Evolutionary conservation across 257 asterid species (phyloP).

Genomic region (Salvia splendens): DNA sequence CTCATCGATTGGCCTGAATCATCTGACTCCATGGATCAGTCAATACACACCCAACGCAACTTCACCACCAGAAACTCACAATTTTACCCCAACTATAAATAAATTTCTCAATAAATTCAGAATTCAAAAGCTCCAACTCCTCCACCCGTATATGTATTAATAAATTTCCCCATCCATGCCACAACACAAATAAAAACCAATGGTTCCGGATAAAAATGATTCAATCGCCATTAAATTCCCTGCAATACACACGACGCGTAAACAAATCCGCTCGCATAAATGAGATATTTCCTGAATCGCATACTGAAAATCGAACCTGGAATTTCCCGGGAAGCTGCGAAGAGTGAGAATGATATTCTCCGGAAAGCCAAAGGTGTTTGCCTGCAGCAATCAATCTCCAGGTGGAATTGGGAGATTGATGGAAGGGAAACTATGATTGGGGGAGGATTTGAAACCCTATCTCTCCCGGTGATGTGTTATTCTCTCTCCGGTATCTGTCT

Average conservation of each 20-base stretch:
- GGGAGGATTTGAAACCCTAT: slow-evolving; percentile 61
- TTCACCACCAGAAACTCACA: slow-evolving; percentile 29
- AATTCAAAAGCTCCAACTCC: slow-evolving; percentile 47
- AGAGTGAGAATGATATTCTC: slow-evolving; percentile 28
- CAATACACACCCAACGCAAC: slow-evolving; percentile 44
- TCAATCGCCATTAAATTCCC: slow-evolving; percentile 30
- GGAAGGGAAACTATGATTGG: slow-evolving; percentile 33
- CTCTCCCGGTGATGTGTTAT: slow-evolving; percentile 8
- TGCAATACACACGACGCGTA: slow-evolving; percentile 19
- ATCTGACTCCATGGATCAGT: slow-evolving; percentile 58
- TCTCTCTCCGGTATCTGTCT: slow-evolving; percentile 11
- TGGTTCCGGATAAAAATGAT: slow-evolving; percentile 34
- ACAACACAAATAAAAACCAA: slow-evolving; percentile 34
- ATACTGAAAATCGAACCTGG: slow-evolving; percentile 28
- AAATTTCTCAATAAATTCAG: slow-evolving; percentile 17
- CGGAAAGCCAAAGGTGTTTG: slow-evolving; percentile 25
- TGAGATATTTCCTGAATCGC: slow-evolving; percentile 7
- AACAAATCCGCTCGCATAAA: background rate
- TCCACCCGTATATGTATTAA: slow-evolving; percentile 42
- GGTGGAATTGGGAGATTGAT: slow-evolving; percentile 34
- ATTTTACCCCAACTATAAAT: slow-evolving; percentile 27
- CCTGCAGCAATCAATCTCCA: slow-evolving; percentile 33
- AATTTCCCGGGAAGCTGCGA: slow-evolving; percentile 29
- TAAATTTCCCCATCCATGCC: slow-evolving; percentile 36
- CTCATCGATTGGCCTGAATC: slow-evolving; percentile 41